Conservation (phyloP, 345 rosid species). For the Euphorbia peplus region DNA sequence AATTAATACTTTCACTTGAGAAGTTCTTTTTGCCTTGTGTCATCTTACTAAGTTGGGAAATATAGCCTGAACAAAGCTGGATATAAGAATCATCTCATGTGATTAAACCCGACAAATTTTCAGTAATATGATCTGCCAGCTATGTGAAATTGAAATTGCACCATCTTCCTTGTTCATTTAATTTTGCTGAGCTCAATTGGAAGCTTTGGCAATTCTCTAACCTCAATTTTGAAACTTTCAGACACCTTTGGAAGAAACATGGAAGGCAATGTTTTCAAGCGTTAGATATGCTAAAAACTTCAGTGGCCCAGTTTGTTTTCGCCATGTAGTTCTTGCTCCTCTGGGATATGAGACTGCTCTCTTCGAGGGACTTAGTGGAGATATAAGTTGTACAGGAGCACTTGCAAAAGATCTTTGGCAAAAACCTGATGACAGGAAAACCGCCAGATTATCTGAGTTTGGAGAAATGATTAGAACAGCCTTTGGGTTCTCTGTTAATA, state of each 20-base stretch:
- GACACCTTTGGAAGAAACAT: constrained; percentile 84
- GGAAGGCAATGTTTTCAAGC: constrained; percentile 85
- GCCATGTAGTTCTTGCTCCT: constrained; percentile 75
- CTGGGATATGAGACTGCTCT: constrained; percentile 83
- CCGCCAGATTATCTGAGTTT: constrained; percentile 79
- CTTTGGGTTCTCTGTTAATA: constrained; percentile 61
- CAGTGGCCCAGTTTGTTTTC: constrained; percentile 74
- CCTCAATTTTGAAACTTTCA: constrained; percentile 30
- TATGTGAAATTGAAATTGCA: neutral
- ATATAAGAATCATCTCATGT: neutral
- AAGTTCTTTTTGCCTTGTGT: neutral
- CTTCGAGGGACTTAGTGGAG: constrained; percentile 65
- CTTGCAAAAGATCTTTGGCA: constrained; percentile 63
- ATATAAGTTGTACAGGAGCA: constrained; percentile 60
- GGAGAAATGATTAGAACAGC: constrained; percentile 92
- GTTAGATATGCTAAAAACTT: constrained; percentile 72
- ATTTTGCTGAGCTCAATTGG: neutral
- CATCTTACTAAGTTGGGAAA: neutral
- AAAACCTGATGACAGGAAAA: constrained; percentile 54
- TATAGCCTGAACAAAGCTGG: neutral
- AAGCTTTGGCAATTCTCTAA: constrained; percentile 9
- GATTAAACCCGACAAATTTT: neutral
- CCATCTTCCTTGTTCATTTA: too few relatives aligned
- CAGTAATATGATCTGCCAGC: neutral
- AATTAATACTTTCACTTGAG: neutral